Base-by-base conservation (phyloP, 2,329 filamentous ascomycete genomes). In the Elsinoe perseae region DNA sequence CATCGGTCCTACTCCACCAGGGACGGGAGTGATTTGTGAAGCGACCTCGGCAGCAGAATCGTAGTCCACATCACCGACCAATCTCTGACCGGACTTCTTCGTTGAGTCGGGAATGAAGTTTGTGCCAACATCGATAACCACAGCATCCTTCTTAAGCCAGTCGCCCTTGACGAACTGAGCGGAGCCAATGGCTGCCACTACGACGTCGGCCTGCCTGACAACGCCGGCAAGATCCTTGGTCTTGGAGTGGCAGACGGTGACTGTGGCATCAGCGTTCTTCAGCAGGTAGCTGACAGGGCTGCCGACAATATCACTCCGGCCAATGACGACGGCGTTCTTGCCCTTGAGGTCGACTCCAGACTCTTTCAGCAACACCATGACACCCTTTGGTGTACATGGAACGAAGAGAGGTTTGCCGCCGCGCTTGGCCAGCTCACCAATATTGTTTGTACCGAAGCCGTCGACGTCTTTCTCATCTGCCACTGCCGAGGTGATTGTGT, bases 1-100 rank as follows among this genome's bases (percentile, higher is more conserved):
- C 93, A 98, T 98, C 52, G 93, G 93, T 0, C 93, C 93, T 58
- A 98, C 93, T 71, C 93, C 93, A 57, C 93, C 93, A 1, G 93
- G 93, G 1, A 98, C 93, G 1, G 93, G 93, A 2, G 93, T 98
- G 67, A 98, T 96, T 66, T 87, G 82, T 2, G 91, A 95, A 18
- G 91, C 93, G 40, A 96, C 87, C 68, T 95, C 79, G 14, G 80
- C 80, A 14, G 92, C 92, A 42, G 87, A 83, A 53, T 90, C 89
- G 65, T 84, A 97, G 66, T 98, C 90, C 40, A 98, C 93, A 70
- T 98, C 93, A 59, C 93, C 93, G 5, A 97, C 92, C 20, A 98
- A 81, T 62, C 91, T 83, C 70, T 93, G 83, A 30, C 93, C 93
- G 10, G 89, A 95, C 77, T 96, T 96, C 77, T 87, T 95, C 60